Conservation (phyloP, 1,284 basidiomycete genomes). For the Ustilago lituana region DNA sequence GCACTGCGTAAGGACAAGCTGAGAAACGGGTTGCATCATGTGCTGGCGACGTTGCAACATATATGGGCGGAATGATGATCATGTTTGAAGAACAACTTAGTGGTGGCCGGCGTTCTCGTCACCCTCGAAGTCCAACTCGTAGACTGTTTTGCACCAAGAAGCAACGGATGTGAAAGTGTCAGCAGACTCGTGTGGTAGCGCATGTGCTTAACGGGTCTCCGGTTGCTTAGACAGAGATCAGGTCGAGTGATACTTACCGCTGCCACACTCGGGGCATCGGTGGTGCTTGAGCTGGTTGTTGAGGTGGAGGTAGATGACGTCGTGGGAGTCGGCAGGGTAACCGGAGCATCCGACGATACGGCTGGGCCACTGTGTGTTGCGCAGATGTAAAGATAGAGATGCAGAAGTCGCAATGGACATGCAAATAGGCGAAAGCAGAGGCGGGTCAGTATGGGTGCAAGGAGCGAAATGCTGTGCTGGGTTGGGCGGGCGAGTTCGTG, state of each 20-base stretch:
- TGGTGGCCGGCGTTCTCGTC: constrained; percentile 52
- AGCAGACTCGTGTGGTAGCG: constrained; percentile 3
- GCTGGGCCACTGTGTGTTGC: constrained; percentile 48
- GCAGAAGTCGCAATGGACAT: no score
- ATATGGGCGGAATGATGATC: not conserved
- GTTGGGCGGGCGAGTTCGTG: no score
- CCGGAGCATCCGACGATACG: constrained; percentile 66
- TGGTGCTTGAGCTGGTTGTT: constrained; percentile 57
- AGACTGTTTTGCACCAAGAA: constrained; percentile 38
- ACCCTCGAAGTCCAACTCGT: constrained; percentile 57
- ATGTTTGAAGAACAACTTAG: constrained; percentile 22
- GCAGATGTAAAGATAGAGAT: not conserved
- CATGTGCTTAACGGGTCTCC: no score
- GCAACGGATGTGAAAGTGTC: not conserved
- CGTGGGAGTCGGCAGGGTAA: constrained; percentile 65
- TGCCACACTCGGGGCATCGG: constrained; percentile 66
- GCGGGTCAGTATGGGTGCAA: no score
- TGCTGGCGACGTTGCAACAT: constrained; percentile 18
- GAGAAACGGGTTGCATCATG: constrained; percentile 31
- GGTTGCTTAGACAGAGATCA: no score
- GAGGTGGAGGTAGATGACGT: constrained; percentile 64
- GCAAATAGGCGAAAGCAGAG: no score
- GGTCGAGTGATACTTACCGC: constrained; percentile 60
- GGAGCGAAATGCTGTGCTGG: no score
- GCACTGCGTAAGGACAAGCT: constrained; percentile 8